phyloP scores from a whole-genome alignment of 2,329 filamentous ascomycete species.

The Hymenoscyphus fructigenus region DNA sequence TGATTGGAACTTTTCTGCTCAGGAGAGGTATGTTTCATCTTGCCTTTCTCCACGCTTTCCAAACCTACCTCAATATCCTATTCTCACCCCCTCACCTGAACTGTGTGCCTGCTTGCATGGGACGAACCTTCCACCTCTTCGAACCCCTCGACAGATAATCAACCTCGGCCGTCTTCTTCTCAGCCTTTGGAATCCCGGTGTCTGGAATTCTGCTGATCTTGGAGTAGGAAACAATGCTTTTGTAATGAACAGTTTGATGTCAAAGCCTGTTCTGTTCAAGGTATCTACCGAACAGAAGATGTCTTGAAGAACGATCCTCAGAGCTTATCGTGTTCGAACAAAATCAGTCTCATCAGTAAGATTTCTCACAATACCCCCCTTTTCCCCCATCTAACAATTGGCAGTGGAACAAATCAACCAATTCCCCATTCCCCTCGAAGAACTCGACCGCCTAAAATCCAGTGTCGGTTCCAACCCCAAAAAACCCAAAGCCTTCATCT shows the following conservation, averaged over 20 bases:
- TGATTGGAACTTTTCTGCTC: slow-evolving; percentile 47
- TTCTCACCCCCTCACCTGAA: slow-evolving; percentile 1
- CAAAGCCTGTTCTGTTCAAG: slow-evolving; percentile 48
- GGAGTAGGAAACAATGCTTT: slow-evolving; percentile 42
- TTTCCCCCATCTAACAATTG: slow-evolving; percentile 28
- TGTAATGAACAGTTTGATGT: slow-evolving; percentile 51
- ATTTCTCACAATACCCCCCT: neutral
- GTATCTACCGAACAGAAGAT: slow-evolving; percentile 48
- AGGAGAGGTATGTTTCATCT: slow-evolving; percentile 37
- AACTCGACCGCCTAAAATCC: slow-evolving; percentile 40
- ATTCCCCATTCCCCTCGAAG: slow-evolving; percentile 43
- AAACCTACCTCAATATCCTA: slow-evolving; percentile 4
- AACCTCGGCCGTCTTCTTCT: slow-evolving; percentile 11
- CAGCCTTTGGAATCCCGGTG: neutral
- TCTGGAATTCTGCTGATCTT: neutral
- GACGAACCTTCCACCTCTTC: slow-evolving; percentile 18
- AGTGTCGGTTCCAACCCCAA: slow-evolving; percentile 34
- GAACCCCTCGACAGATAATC: slow-evolving; percentile 17
- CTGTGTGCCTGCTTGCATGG: slow-evolving; percentile 9
- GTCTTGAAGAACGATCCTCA: slow-evolving; percentile 44
- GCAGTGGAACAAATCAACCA: slow-evolving; percentile 44
- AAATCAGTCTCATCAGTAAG: slow-evolving; percentile 41
- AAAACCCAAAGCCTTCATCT: slow-evolving; percentile 42
- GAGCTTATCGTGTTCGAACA: slow-evolving; percentile 42
- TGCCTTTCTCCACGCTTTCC: slow-evolving; percentile 3